Percentiles rank a stretch among this genome's conserved stretches.
phyloP scores from a whole-genome alignment of 2,329 filamentous ascomycete genomes.

The Raffaelea deltoideospora region DNA sequence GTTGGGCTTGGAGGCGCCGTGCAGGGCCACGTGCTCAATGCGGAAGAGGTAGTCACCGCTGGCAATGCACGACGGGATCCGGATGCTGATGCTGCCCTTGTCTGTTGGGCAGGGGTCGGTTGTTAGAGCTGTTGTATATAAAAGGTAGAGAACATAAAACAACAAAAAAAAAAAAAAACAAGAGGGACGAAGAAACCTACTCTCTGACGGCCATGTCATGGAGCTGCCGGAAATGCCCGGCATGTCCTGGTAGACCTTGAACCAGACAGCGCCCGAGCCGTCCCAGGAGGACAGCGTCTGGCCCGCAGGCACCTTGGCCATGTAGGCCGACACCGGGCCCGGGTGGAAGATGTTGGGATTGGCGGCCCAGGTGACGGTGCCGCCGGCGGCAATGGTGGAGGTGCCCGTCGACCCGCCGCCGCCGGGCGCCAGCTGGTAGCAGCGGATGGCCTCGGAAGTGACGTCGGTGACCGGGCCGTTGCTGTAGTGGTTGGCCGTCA shows the following conservation, averaged over 20 bases:
- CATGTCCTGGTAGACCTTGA: conserved; percentile 20
- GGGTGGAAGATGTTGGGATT: conserved; percentile 21
- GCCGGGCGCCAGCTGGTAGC: conserved; percentile 12
- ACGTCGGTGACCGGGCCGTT: conserved; percentile 9
- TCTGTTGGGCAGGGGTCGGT: not conserved
- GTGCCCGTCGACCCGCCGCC: conserved; percentile 13
- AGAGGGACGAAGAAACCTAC: not conserved
- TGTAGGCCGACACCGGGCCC: conserved; percentile 19
- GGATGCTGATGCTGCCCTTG: conserved; percentile 5
- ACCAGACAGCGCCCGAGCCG: conserved; percentile 18
- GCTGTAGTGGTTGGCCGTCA: conserved; percentile 5
- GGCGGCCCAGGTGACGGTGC: conserved; percentile 20
- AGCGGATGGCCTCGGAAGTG: conserved; percentile 12
- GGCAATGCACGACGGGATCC: conserved; percentile 5
- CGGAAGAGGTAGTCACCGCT: conserved; percentile 7
- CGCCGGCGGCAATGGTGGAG: conserved; percentile 20
- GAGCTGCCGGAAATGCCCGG: conserved; percentile 6
- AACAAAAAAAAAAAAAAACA: not conserved
- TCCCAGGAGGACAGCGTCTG: conserved; percentile 16
- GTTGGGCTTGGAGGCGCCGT: conserved; percentile 1
- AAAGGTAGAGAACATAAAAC: no score
- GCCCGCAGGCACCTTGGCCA: conserved; percentile 20
- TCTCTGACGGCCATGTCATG: conserved; percentile 5
- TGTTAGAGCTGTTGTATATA: not conserved
- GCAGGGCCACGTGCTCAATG: conserved; percentile 7